Evolutionary conservation across 2,329 filamentous ascomycete genomes (phyloP), one percentile per base, ranked within the genome.

Genomic region (Ceratocystiopsis sp.): DNA sequence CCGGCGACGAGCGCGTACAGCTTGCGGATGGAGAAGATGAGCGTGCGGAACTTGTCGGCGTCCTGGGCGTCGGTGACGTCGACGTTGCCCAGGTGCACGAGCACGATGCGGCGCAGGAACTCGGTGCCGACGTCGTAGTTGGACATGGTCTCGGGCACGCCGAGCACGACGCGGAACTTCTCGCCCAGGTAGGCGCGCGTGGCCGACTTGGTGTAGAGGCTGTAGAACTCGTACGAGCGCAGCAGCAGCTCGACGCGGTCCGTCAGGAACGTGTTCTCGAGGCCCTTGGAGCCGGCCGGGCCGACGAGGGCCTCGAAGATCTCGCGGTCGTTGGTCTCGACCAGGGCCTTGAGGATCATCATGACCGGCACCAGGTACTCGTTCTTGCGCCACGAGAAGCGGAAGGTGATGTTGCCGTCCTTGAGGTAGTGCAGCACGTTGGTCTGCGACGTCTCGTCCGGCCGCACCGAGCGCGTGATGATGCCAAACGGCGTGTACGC

Each of bases 371-470:
- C 74, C n/a, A 98, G 74, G 56, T 85, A 98, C 61, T 98, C 91
- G 52, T 86, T 85, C 64, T 98, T 98, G 52, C 87, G 74, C 89
- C 89, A 98, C 8, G 89, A 95, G 62, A 98, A 98, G 45, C 91
- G 75, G 63, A 98, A 94, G 0, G 85, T 96, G 54, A 96, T 79
- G 60, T 95, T 96, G 50, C 91, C 91, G 58, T 98, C 91, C 53
- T 73, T 85, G 45, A 98, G 73, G 60, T 96, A 98, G 63, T 98
- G 91, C 40, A 98, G 71, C 33, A 93, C 86, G 55, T 96, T 98
- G 35, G 89, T 96, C 61, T 96, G 89, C 29, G 87, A 95, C 10
- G 89, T 95, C 63, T 98, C 86, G 61, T 98, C 91, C n/a, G 87
- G 87, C 46, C 91, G 78, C 44, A 95, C 86, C 3, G 81, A 93